Conservation (phyloP, 345 rosid species). For the Viola odorata region DNA sequence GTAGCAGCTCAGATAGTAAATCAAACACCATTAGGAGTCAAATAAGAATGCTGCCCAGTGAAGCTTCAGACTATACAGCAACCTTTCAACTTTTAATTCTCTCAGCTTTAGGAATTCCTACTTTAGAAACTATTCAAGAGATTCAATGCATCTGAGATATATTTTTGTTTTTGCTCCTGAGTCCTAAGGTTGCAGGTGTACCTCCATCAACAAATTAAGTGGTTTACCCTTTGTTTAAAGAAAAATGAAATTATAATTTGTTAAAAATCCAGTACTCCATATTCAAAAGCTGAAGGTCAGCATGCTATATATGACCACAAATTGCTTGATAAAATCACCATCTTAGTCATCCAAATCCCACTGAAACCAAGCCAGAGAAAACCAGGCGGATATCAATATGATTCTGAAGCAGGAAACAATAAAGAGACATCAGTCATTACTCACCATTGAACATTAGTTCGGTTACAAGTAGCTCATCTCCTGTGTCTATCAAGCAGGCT, state of each 20-base stretch:
- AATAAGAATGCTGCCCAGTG: neutral
- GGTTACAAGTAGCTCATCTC: conserved; percentile 97
- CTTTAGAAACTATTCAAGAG: too few species aligned
- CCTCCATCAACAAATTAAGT: too few species aligned
- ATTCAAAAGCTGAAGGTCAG: neutral
- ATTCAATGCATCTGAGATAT: too few species aligned
- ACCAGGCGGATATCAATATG: conserved; percentile 11
- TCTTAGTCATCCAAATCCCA: conserved; percentile 2
- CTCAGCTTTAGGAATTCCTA: too few species aligned
- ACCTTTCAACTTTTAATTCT: too few species aligned
- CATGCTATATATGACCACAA: neutral
- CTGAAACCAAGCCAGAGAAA: conserved; percentile 7
- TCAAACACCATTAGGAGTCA: neutral
- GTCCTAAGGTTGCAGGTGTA: too few species aligned
- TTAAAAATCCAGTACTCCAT: too few species aligned
- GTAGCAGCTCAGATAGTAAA: conserved; percentile 3
- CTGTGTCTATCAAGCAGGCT: conserved; percentile 98
- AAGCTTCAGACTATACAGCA: neutral
- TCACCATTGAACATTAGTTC: conserved; percentile 97
- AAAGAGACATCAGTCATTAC: conserved; percentile 4
- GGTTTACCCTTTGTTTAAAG: too few species aligned
- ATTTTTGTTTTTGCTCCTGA: too few species aligned
- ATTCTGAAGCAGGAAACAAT: conserved; percentile 10
- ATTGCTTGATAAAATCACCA: conserved; percentile 1
- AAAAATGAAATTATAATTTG: too few species aligned